Percentiles rank a stretch among this genome's conserved stretches.
phyloP scores from a whole-genome alignment of 2,329 filamentous ascomycete genomes.

The Akanthomyces dipterigenus region DNA sequence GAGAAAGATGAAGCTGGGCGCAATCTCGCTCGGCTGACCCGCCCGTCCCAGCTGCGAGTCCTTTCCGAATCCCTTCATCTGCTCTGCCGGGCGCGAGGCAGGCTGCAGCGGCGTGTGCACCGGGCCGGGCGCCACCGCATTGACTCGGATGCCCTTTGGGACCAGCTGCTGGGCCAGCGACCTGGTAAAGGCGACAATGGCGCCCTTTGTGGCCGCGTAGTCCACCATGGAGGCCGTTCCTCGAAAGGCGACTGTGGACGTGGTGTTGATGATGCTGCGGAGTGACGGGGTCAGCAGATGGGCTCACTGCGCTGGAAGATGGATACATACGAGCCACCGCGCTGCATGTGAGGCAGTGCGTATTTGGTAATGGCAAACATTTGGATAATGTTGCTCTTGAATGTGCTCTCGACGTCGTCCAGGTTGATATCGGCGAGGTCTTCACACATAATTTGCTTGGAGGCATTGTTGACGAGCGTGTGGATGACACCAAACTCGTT shows the following conservation, averaged over 20 bases:
- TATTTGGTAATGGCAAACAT: constrained; percentile 56
- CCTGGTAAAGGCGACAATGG: constrained; percentile 49
- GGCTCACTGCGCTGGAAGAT: no score
- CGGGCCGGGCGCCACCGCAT: constrained; percentile 35
- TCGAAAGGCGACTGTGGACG: constrained; percentile 47
- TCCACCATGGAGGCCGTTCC: constrained; percentile 45
- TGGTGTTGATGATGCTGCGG: constrained; percentile 50
- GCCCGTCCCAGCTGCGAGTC: constrained; percentile 30
- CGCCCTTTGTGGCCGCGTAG: constrained; percentile 52
- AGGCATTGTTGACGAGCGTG: constrained; percentile 53
- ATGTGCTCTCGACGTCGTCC: constrained; percentile 47
- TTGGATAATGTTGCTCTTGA: constrained; percentile 49
- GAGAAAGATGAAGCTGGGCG: constrained; percentile 34
- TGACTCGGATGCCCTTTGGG: constrained; percentile 52
- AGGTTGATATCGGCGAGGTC: constrained; percentile 49
- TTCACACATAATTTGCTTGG: constrained; percentile 46
- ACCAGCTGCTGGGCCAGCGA: constrained; percentile 45
- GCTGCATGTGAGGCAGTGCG: constrained; percentile 47
- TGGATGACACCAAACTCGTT: constrained; percentile 39
- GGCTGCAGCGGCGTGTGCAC: constrained; percentile 39
- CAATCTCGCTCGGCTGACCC: constrained; percentile 39
- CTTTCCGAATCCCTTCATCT: constrained; percentile 38
- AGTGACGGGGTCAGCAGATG: not conserved
- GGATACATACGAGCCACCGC: constrained; percentile 34
- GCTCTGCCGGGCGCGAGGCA: constrained; percentile 33